Conservation (phyloP, 345 rosid species). For the Leavenworthia alabamica region DNA sequence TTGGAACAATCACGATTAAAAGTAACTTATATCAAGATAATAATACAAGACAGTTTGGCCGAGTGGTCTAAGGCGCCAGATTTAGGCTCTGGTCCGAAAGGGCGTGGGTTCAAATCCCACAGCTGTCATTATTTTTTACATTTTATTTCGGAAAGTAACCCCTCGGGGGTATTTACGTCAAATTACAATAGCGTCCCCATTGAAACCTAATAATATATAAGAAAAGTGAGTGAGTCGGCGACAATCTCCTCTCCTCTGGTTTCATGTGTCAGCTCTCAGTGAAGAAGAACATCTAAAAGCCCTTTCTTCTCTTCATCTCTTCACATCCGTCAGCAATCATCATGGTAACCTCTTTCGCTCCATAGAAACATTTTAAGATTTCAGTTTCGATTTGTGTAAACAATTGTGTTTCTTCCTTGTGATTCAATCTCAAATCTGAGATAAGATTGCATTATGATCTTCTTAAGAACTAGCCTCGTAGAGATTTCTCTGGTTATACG, state of each 20-base stretch:
- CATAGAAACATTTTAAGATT: not conserved
- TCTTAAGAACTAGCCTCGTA: too few relatives aligned
- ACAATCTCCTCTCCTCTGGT: not conserved
- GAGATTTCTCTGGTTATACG: too few relatives aligned
- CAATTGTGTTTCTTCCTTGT: not conserved
- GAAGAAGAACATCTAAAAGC: conserved; percentile 14
- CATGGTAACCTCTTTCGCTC: too few relatives aligned
- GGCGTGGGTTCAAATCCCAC: conserved; percentile 99
- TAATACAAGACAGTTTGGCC: conserved; percentile 99
- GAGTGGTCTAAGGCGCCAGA: conserved; percentile 99
- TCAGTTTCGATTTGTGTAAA: not conserved
- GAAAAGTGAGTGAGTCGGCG: not conserved
- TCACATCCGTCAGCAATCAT: too few relatives aligned
- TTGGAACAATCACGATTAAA: too few relatives aligned
- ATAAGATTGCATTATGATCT: too few relatives aligned
- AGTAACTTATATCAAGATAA: too few relatives aligned
- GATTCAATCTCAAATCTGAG: too few relatives aligned
- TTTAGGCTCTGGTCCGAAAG: conserved; percentile 99
- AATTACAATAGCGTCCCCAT: not conserved
- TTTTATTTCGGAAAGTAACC: not conserved
- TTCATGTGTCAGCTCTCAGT: not conserved
- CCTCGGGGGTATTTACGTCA: conserved; percentile 16
- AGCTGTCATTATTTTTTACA: conserved; percentile 39
- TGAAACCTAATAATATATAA: conserved; percentile 13
- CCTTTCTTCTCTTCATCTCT: not conserved